Evolutionary conservation across 257 asterid genomes (phyloP).

Genomic region (Solanum etuberosum): DNA sequence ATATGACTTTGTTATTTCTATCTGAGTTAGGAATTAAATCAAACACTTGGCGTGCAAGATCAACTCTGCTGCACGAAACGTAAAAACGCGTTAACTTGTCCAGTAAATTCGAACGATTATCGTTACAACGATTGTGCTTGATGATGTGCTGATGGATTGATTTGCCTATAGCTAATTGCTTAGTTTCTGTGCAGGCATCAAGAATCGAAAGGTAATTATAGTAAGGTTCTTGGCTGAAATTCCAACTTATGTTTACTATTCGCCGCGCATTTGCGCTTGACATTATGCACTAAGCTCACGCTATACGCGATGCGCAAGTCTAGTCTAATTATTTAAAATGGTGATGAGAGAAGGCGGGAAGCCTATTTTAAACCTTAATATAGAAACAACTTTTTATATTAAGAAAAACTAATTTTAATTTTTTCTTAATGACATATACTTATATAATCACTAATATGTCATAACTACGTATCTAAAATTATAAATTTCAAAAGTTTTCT

Average conservation of each 20-base stretch:
- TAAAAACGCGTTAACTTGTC: constrained; percentile 60
- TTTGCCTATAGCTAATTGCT: constrained; percentile 47
- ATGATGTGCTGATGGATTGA: constrained; percentile 51
- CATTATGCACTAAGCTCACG: neutral
- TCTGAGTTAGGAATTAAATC: constrained; percentile 28
- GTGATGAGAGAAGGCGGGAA: neutral
- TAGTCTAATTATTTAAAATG: neutral
- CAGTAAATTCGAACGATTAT: constrained; percentile 9
- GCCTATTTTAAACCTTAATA: neutral
- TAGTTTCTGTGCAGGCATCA: constrained; percentile 29
- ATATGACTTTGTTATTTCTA: constrained; percentile 35
- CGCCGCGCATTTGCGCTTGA: neutral
- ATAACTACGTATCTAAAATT: too few relatives aligned
- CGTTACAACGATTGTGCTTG: constrained; percentile 20
- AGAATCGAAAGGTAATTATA: constrained; percentile 10
- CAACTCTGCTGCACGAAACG: constrained; percentile 53
- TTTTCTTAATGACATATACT: neutral
- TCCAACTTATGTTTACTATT: neutral
- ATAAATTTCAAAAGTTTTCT: too few relatives aligned
- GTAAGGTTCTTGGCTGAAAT: neutral
- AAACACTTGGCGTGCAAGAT: constrained; percentile 52
- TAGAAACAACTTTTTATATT: neutral
- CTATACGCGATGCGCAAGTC: neutral
- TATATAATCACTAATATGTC: too few relatives aligned
- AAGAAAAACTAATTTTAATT: too few relatives aligned